phyloP scores from a whole-genome alignment of 176 grass and related monocot genomes.

The Melocanna baccifera region DNA sequence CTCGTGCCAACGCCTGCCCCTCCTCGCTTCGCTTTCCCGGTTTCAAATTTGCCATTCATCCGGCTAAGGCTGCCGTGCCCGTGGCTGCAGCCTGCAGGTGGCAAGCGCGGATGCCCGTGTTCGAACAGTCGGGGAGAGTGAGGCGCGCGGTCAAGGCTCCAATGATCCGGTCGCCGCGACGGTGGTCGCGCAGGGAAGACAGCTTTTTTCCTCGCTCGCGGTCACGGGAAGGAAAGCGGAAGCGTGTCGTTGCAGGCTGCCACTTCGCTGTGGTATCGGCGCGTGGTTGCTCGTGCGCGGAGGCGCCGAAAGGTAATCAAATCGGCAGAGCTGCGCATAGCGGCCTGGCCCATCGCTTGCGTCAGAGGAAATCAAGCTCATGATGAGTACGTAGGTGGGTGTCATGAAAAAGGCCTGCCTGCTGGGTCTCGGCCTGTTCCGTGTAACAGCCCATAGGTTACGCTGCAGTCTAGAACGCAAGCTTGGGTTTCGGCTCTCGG shows the following conservation, averaged over 20 bases:
- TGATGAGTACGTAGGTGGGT: not conserved
- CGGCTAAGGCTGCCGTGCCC: not conserved
- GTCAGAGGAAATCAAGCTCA: not conserved
- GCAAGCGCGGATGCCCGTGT: not conserved
- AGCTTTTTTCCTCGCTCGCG: not conserved
- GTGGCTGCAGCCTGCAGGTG: not conserved
- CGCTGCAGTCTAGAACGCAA: not conserved
- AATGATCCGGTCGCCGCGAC: slow-evolving; percentile 36
- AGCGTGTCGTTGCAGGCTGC: not conserved
- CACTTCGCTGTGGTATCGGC: no score
- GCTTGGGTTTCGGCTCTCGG: not conserved
- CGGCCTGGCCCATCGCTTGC: not conserved
- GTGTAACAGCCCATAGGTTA: not conserved
- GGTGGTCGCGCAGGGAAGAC: not conserved
- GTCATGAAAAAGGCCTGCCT: not conserved
- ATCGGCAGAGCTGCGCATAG: no score
- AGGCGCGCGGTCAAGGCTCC: slow-evolving; percentile 9
- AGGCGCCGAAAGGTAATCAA: not conserved
- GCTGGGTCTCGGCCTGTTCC: not conserved
- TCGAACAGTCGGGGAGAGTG: not conserved
- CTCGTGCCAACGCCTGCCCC: not conserved
- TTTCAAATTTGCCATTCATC: not conserved
- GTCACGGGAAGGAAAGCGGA: not conserved
- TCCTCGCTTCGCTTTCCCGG: not conserved
- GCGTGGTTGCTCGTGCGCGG: not conserved